Base-by-base conservation (phyloP, 2,329 filamentous ascomycete genomes). In the Waltergamsia citrina region DNA sequence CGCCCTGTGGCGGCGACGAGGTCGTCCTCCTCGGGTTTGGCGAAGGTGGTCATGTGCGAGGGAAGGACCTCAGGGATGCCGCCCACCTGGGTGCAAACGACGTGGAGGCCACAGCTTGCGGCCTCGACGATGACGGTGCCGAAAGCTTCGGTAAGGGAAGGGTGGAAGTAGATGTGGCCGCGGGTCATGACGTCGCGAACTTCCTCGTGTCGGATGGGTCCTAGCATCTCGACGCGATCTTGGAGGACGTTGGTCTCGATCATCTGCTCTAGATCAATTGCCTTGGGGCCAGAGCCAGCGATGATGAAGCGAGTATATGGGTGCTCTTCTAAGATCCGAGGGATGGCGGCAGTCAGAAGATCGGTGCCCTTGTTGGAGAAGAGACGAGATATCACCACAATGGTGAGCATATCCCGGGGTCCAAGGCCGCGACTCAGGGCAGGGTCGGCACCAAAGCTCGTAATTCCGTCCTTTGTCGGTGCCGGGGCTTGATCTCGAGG, bases 291-390 rank as follows among this genome's bases (percentile, higher is more conserved):
- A 0, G 85, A 93, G 4, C 93, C 93, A 19, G 86, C 92, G 45
- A 98, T 95, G 50, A 98, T 85, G 59, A 98, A 98, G 37, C 87
- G 84, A 2, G 94, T 92, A 53, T 96, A 93, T 1, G 86, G 83
- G 52, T 98, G 85, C 11, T 79, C 76, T 32, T 86, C 82, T 19
- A 96, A 73, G 34, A 98, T 94, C 31, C 88, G 80, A 1, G 92
- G 92, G 35, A 98, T 94, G 4, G 87, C 86, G 9, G 90, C 92
- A 17, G 94, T 94, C n/a, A 98, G 73, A 0, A 98, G 74, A 54
- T 98, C 93, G 2, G 86, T 96, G 39, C 92, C 92, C 56, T 98
- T 98, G 61, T 98, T 98, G 60, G 96, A 96, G 60, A 96, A 98
- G 2, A 98, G 76, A 15, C 92, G 85, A 7, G 88, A 95, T 41